A percentile compares a stretch with the other conserved stretches of the same genome.
Evolutionary conservation across 2,329 filamentous ascomycete species (phyloP).

Genomic region (Madurella mycetomatis): DNA sequence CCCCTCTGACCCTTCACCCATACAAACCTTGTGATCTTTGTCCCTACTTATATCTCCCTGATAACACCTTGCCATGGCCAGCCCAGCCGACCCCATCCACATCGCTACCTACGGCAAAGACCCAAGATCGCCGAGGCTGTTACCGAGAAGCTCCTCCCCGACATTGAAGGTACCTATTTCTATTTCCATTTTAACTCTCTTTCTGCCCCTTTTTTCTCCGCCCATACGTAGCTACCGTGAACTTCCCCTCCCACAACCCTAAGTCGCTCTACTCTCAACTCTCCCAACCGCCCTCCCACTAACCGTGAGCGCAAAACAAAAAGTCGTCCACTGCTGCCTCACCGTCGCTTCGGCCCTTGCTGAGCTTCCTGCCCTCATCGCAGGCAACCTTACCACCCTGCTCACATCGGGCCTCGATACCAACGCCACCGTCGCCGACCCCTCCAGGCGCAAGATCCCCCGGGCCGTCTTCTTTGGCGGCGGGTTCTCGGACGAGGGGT

Average conservation of each 20-base stretch:
- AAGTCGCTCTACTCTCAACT: not conserved
- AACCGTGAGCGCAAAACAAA: not conserved
- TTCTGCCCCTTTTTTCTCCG: not conserved
- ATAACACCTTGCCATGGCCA: slow-evolving; percentile 8
- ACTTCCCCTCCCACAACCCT: not conserved
- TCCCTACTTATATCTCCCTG: slow-evolving; percentile 5
- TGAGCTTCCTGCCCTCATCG: slow-evolving; percentile 22
- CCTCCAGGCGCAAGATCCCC: slow-evolving; percentile 14
- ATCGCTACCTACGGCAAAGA: slow-evolving; percentile 24
- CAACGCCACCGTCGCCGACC: slow-evolving; percentile 8
- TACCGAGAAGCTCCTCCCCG: slow-evolving; percentile 24
- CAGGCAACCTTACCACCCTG: slow-evolving; percentile 10
- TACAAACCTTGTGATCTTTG: not conserved
- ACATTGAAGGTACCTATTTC: slow-evolving; percentile 19
- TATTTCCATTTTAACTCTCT: not conserved
- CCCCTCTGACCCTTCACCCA: not conserved
- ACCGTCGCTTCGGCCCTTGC: slow-evolving; percentile 14
- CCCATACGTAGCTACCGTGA: not conserved
- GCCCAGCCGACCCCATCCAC: slow-evolving; percentile 15
- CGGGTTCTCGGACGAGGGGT: slow-evolving; percentile 22
- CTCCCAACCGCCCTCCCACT: not conserved
- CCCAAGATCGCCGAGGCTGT: slow-evolving; percentile 24
- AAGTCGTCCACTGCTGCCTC: slow-evolving; percentile 21
- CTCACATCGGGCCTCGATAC: slow-evolving; percentile 19
- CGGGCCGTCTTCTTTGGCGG: slow-evolving; percentile 24